These are phyloP conservation scores for Aspergillus puulaauensis DNA, from an alignment of 2,329 filamentous ascomycete species.

Conservation along the genomic window DNA sequence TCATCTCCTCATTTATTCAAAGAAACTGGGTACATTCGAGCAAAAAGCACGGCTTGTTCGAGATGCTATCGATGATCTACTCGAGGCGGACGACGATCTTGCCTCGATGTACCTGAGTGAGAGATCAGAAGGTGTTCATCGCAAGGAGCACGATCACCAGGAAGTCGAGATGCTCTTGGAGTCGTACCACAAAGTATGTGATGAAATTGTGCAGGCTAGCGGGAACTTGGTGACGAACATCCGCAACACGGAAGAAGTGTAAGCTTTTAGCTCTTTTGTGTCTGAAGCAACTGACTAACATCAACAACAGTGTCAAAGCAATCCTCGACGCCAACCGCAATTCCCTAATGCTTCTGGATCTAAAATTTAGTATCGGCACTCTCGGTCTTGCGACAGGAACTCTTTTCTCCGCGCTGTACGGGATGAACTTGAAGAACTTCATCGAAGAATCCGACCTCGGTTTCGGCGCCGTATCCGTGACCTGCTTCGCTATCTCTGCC, in stretches of 20 bases:
- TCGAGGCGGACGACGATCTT: constrained; percentile 95
- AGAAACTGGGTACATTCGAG: constrained; percentile 94
- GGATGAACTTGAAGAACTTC: constrained; percentile 99
- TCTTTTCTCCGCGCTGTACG: constrained; percentile 96
- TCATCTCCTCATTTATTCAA: constrained; percentile 87
- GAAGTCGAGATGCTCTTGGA: constrained; percentile 97
- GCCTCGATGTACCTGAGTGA: constrained; percentile 95
- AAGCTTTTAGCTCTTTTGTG: constrained; percentile 38
- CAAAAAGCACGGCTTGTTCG: constrained; percentile 93
- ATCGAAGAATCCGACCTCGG: constrained; percentile 91
- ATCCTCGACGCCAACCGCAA: constrained; percentile 98
- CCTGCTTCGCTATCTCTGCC: constrained; percentile 70
- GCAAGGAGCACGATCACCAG: constrained; percentile 83
- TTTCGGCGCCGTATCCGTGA: constrained; percentile 71
- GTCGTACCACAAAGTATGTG: constrained; percentile 95
- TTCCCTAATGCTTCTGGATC: constrained; percentile 92
- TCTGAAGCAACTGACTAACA: constrained; percentile 17
- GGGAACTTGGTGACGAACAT: constrained; percentile 92
- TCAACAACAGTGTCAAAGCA: constrained; percentile 71
- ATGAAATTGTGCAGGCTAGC: constrained; percentile 95
- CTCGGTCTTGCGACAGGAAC: constrained; percentile 93
- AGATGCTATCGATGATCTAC: constrained; percentile 89
- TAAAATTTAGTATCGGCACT: constrained; percentile 94
- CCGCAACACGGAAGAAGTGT: constrained; percentile 98
- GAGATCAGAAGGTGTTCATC: constrained; percentile 69